These are phyloP conservation scores for Haplosporangium gracile DNA, from an alignment of 192 early-diverging fungal genomes.

Conservation along the genomic window DNA sequence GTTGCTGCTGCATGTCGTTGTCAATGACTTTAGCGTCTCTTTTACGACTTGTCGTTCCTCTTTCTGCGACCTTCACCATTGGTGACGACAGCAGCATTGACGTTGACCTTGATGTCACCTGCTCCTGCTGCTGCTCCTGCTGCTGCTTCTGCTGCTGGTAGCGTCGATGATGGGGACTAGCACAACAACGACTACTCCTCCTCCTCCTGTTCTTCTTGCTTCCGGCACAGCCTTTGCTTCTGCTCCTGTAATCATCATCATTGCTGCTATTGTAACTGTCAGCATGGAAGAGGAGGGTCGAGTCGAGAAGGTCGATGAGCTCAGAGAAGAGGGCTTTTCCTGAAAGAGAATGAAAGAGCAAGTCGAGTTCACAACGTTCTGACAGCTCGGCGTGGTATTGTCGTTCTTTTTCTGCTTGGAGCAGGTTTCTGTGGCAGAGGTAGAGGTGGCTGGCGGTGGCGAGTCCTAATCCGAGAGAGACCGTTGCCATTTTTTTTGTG, in stretches of 20 bases:
- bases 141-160: neutral
- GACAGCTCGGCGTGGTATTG: neutral
- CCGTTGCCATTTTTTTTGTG: neutral
- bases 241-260: neutral
- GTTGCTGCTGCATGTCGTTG: neutral
- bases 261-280: neutral
- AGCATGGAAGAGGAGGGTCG: neutral
- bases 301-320: constrained; percentile 16
- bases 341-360: constrained; percentile 9
- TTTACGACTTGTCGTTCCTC: neutral
- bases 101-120: neutral
- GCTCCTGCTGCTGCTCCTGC: neutral
- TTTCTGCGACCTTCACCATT: no score
- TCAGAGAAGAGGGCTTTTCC: constrained; percentile 23
- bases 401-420: constrained; percentile 7
- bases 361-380: constrained; percentile 11
- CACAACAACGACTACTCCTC: neutral
- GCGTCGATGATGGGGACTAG: neutral
- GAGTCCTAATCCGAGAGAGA: constrained; percentile 27
- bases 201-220: neutral
- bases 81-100: neutral
- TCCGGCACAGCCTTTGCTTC: neutral
- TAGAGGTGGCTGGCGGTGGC: constrained; percentile 19
- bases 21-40: neutral
- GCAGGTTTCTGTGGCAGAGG: constrained; percentile 16